Percentiles rank a stretch among this genome's conserved stretches.
Conservation (phyloP, 257 asterid genomes). For the Voacanga thouarsii region DNA sequence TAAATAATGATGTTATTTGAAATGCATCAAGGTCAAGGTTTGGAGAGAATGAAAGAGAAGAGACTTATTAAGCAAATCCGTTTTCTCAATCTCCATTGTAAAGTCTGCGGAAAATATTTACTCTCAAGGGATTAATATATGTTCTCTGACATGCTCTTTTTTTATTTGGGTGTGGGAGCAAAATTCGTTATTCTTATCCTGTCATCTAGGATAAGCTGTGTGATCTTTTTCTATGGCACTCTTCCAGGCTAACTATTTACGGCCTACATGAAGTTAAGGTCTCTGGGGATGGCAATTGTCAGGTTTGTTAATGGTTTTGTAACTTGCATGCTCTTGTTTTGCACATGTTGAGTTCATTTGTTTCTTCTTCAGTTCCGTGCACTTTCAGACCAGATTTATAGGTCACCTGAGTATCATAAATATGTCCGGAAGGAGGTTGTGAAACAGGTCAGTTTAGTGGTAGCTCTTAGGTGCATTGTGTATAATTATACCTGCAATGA, state of each 20-base stretch:
- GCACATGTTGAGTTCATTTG: conserved; percentile 13
- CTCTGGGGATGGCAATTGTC: conserved; percentile 73
- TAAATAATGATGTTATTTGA: background rate
- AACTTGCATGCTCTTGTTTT: background rate
- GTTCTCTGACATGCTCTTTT: background rate
- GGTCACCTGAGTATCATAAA: conserved; percentile 63
- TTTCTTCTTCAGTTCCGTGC: conserved; percentile 56
- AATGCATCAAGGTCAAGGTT: background rate
- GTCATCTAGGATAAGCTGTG: background rate
- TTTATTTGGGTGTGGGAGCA: background rate
- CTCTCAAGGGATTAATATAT: background rate
- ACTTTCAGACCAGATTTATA: conserved; percentile 69
- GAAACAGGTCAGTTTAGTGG: conserved; percentile 53
- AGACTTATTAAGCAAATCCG: background rate
- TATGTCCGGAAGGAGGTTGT: conserved; percentile 65
- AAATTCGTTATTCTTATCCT: conserved; percentile 3
- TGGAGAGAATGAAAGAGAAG: too few species aligned
- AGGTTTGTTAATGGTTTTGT: conserved; percentile 37
- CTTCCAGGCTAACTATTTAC: conserved; percentile 50
- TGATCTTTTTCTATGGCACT: conserved; percentile 10
- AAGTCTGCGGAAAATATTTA: background rate
- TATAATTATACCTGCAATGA: background rate
- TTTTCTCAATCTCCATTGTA: background rate
- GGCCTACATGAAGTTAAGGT: conserved; percentile 57
- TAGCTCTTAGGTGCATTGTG: background rate